These are phyloP conservation scores for Tillandsia leiboldiana DNA, from an alignment of 176 grass and related monocot species.

Conservation along the genomic window DNA sequence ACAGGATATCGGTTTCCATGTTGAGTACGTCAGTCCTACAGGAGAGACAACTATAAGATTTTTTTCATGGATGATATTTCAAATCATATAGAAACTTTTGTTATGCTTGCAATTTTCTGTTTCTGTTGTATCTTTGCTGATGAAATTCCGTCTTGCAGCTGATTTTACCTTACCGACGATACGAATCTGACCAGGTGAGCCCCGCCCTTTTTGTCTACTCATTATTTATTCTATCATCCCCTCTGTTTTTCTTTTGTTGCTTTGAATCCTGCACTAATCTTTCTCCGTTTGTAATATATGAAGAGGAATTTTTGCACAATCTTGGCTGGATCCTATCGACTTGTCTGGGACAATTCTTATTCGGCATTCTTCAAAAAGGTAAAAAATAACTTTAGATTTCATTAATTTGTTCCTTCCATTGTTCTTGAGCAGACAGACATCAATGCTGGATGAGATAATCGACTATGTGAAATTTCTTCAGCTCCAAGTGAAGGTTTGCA, in stretches of 20 bases:
- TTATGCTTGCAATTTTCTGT: neutral
- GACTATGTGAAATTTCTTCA: too few relatives aligned
- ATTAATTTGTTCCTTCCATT: too few relatives aligned
- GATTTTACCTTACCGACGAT: conserved; percentile 77
- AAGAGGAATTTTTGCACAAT: conserved; percentile 96
- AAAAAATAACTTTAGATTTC: neutral
- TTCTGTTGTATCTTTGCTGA: conserved; percentile 10
- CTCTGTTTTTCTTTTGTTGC: conserved; percentile 1
- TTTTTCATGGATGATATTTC: neutral
- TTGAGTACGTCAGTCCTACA: conserved; percentile 75
- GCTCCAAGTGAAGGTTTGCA: too few relatives aligned
- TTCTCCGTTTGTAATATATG: conserved; percentile 1
- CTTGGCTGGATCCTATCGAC: conserved; percentile 77
- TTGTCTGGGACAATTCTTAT: conserved; percentile 97
- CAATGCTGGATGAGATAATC: too few relatives aligned
- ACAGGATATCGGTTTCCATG: conserved; percentile 96
- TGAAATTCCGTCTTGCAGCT: conserved; percentile 39
- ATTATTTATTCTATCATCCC: too few relatives aligned
- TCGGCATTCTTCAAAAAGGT: conserved; percentile 98
- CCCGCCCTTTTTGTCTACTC: neutral
- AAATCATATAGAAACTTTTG: neutral
- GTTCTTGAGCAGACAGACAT: too few relatives aligned
- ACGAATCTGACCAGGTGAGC: conserved; percentile 83
- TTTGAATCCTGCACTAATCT: conserved; percentile 9
- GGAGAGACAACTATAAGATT: conserved; percentile 72